A percentile compares a stretch with the other conserved stretches of the same genome.
These are phyloP conservation scores for Chenopodium formosanum DNA, from an alignment of 148 eudicot species.

Conservation along the genomic window DNA sequence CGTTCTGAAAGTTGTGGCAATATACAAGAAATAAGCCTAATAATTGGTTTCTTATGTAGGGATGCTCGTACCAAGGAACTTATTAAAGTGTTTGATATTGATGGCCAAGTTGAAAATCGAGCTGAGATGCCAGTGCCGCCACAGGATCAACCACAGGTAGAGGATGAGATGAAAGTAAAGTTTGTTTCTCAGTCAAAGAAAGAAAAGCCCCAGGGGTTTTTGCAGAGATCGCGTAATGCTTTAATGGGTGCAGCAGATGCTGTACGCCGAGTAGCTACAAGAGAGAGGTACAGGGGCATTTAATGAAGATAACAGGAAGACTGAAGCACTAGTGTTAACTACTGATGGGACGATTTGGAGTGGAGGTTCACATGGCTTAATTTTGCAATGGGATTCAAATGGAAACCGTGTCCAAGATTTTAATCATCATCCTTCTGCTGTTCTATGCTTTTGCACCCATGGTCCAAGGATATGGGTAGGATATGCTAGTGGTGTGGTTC, in stretches of 20 bases:
- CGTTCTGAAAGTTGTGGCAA: background rate
- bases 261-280: slow-evolving; percentile 86
- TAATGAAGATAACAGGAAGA: slow-evolving; percentile 76
- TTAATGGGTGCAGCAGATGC: slow-evolving; percentile 99
- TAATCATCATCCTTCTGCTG: slow-evolving; percentile 61
- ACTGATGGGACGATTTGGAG: slow-evolving; percentile 82
- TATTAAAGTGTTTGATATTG: slow-evolving; percentile 75
- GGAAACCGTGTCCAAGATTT: slow-evolving; percentile 81
- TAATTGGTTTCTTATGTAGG: slow-evolving; percentile 39
- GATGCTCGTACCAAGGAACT: slow-evolving; percentile 98
- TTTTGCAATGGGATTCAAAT: slow-evolving; percentile 91
- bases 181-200: slow-evolving; percentile 73
- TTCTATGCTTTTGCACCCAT: slow-evolving; percentile 77
- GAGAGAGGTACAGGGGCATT: slow-evolving; percentile 65
- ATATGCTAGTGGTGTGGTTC: slow-evolving; percentile 82
- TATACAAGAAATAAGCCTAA: background rate
- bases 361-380: slow-evolving; percentile 79
- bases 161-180: slow-evolving; percentile 83
- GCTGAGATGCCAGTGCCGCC: slow-evolving; percentile 56
- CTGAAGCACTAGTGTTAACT: slow-evolving; percentile 76
- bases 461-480: slow-evolving; percentile 90
- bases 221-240: slow-evolving; percentile 90
- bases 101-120: slow-evolving; percentile 88
- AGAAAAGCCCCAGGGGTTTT: slow-evolving; percentile 85
- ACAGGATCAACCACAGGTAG: slow-evolving; percentile 67